These are phyloP conservation scores for Globisporangium heterothallicum DNA, from an alignment of 352 stramenopile genomes.

Conservation along the genomic window DNA sequence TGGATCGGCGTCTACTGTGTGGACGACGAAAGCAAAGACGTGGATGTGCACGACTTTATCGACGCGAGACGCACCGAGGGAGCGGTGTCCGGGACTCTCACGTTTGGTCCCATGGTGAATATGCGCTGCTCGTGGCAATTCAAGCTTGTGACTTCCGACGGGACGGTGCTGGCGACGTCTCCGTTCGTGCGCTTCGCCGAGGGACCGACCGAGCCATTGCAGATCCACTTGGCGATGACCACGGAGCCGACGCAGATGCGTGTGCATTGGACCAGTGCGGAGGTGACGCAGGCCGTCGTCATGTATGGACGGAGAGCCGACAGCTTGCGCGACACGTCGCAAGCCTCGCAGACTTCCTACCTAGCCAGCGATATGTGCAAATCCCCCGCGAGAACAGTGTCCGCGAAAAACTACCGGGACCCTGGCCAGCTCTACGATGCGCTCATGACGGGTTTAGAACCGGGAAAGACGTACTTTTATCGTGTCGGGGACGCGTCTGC, in stretches of 20 bases:
- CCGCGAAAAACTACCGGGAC: slow-evolving; percentile 8
- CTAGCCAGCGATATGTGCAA: slow-evolving; percentile 10
- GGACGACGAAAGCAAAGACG: slow-evolving; percentile 8
- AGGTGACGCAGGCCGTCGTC: slow-evolving; percentile 33
- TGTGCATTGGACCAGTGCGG: slow-evolving; percentile 46
- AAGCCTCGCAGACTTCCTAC: slow-evolving; percentile 5
- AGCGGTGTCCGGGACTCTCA: background rate
- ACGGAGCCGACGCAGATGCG: slow-evolving; percentile 27
- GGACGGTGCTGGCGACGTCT: slow-evolving; percentile 24
- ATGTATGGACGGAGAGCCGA: slow-evolving; percentile 22
- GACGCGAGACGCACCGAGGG: slow-evolving; percentile 9
- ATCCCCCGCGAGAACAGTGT: slow-evolving; percentile 4
- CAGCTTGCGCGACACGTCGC: slow-evolving; percentile 10
- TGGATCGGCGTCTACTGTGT: slow-evolving; percentile 20
- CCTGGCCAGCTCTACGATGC: slow-evolving; percentile 14
- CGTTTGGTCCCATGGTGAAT: slow-evolving; percentile 21
- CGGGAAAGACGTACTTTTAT: slow-evolving; percentile 12
- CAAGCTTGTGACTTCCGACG: slow-evolving; percentile 15
- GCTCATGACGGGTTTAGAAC: slow-evolving; percentile 7
- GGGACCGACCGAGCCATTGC: slow-evolving; percentile 29
- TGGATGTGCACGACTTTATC: slow-evolving; percentile 14
- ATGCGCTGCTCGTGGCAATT: slow-evolving; percentile 26
- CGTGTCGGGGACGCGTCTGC: slow-evolving; percentile 5
- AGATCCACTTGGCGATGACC: slow-evolving; percentile 11
- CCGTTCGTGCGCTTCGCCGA: slow-evolving; percentile 24